Evolutionary conservation across 306 rosid genomes (phyloP), one percentile per base, ranked within the genome.

Genomic region (Fragaria ananassa): DNA sequence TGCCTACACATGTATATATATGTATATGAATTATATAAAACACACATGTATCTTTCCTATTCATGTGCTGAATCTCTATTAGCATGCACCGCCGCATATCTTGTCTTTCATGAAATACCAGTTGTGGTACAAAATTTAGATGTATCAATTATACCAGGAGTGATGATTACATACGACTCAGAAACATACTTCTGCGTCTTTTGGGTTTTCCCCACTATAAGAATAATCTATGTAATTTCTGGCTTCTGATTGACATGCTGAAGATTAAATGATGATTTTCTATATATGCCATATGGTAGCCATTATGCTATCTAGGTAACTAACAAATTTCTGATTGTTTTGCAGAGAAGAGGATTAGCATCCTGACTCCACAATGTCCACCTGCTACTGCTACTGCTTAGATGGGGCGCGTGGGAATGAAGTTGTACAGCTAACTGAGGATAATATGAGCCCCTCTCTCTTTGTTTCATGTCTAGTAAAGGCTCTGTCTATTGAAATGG

Each of bases 271-370:
- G 10, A 15, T 57, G 25, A 42, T 74, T 74, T 4, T 29, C 27
- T 45, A 58, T 3, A 10, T 18, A 10, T n/a, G 71, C 51, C 14
- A 23, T 11, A 21, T 58, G 41, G 5, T 17, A n/a, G 53, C 53
- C 29, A 6, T 54, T 51, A 61, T 29, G 39, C 50, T 60, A 42
- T 50, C 61, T n/a, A 53, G 62, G 14, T 49, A 31, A 11, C 81
- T 87, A 77, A 84, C 76, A 29, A 23, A 51, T 23, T 61, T 56
- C 69, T 18, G 46, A 50, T 45, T 77, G 35, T 75, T 78, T 74
- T 78, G 74, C 91, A 87, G 91, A 87, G 77, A 85, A 81, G 84
- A 87, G 91, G 86, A 87, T 87, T 45, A 81, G 91, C 87, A 76
- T 87, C 75, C 78, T 87, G 87, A 54, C 85, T 76, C 87, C 84